Evolutionary conservation across 2,329 filamentous ascomycete species (phyloP).

Genomic region (Pseudodiploospora longispora): DNA sequence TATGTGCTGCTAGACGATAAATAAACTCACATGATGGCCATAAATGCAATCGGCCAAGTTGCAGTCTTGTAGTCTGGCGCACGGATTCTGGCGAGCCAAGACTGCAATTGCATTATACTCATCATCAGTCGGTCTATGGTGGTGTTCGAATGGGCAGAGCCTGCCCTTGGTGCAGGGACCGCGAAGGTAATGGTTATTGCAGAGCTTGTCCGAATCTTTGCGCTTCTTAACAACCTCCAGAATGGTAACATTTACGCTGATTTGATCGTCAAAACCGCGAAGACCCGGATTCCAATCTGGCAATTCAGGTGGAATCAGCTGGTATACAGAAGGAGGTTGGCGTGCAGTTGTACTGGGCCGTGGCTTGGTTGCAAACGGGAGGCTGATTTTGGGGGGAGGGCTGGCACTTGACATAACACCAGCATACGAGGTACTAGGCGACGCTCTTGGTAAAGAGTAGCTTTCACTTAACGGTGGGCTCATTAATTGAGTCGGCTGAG

Average conservation of each 20-base stretch:
- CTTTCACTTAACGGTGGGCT: conserved; percentile 10
- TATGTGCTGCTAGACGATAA: neutral
- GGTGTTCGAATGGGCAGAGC: conserved; percentile 50
- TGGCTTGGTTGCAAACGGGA: conserved; percentile 29
- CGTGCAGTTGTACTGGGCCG: neutral
- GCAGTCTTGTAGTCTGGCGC: conserved; percentile 50
- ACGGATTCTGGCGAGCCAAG: conserved; percentile 50
- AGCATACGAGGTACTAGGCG: conserved; percentile 29
- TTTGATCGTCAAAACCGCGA: conserved; percentile 46
- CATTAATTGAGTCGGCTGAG: conserved; percentile 3
- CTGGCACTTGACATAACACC: conserved; percentile 32
- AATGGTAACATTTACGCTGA: conserved; percentile 35
- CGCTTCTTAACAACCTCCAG: conserved; percentile 50
- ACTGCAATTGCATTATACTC: conserved; percentile 49
- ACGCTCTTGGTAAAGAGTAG: neutral
- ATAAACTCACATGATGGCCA: conserved; percentile 48
- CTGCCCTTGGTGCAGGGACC: conserved; percentile 47
- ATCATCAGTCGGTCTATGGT: conserved; percentile 43
- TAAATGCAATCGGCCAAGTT: conserved; percentile 52
- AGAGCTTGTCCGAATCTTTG: conserved; percentile 47
- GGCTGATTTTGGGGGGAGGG: conserved; percentile 32
- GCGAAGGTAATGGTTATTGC: conserved; percentile 54
- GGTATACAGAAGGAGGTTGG: conserved; percentile 27
- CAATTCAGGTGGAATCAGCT: conserved; percentile 20
- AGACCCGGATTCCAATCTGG: conserved; percentile 44